phyloP scores from a whole-genome alignment of 2,329 filamentous ascomycete genomes.

The Aspergillus pseudonomiae region DNA sequence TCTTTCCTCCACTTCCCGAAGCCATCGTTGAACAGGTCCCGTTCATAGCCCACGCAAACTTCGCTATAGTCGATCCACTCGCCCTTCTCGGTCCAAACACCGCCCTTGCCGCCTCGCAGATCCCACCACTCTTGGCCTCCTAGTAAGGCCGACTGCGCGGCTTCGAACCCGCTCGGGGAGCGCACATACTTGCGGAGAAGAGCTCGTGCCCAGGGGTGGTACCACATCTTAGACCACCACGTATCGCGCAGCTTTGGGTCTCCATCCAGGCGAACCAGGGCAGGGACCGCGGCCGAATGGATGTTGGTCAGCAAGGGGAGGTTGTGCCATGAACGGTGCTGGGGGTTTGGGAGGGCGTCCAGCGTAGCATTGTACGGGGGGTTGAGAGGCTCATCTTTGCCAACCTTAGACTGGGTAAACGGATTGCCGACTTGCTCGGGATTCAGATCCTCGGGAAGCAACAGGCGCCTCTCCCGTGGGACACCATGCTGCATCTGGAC shows the following conservation, averaged over 20 bases:
- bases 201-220: slow-evolving; percentile 50
- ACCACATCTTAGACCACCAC: slow-evolving; percentile 56
- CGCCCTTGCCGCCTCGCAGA: slow-evolving; percentile 54
- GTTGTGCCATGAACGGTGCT: slow-evolving; percentile 45
- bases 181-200: slow-evolving; percentile 55
- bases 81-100: slow-evolving; percentile 56
- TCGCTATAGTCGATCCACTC: slow-evolving; percentile 55
- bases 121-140: slow-evolving; percentile 55
- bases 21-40: slow-evolving; percentile 52
- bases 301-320: slow-evolving; percentile 53
- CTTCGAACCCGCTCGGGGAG: slow-evolving; percentile 44
- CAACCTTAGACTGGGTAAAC: slow-evolving; percentile 35
- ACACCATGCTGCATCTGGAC: slow-evolving; percentile 41
- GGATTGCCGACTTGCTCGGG: slow-evolving; percentile 35
- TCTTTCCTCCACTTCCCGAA: slow-evolving; percentile 47
- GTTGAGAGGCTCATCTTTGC: slow-evolving; percentile 28
- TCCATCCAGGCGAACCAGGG: slow-evolving; percentile 46
- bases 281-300: slow-evolving; percentile 51
- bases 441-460: slow-evolving; percentile 42
- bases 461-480: slow-evolving; percentile 41
- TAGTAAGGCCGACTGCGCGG: slow-evolving; percentile 47
- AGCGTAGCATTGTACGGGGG: slow-evolving; percentile 42
- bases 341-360: slow-evolving; percentile 46
- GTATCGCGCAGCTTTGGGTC: slow-evolving; percentile 33
- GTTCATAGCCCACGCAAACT: slow-evolving; percentile 49